These are phyloP conservation scores for Porodaedalea pini DNA, from an alignment of 1,284 basidiomycete species.

Conservation along the genomic window DNA sequence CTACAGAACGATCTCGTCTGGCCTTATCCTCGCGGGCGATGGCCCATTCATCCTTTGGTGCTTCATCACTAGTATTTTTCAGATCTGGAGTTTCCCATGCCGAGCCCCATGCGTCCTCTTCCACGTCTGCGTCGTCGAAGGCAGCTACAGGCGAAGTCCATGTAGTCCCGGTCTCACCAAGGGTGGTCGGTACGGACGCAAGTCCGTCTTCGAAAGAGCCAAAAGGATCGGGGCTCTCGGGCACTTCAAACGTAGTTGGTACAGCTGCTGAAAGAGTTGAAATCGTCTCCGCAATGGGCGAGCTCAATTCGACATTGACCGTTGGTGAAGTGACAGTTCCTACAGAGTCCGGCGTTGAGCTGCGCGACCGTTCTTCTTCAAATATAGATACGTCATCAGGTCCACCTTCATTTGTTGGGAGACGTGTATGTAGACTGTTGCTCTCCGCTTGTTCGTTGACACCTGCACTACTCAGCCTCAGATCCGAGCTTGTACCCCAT, in stretches of 20 bases:
- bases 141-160: slow-evolving; percentile 38
- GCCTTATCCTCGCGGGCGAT: slow-evolving; percentile 54
- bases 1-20: slow-evolving; percentile 57
- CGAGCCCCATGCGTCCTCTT: slow-evolving; percentile 47
- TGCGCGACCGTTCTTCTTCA: background rate
- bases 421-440: background rate
- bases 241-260: background rate
- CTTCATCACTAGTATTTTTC: slow-evolving; percentile 22
- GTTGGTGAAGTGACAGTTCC: background rate
- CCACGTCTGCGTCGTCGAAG: slow-evolving; percentile 30
- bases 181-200: slow-evolving; percentile 28
- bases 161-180: slow-evolving; percentile 28
- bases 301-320: background rate
- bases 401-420: background rate
- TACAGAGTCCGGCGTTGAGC: background rate
- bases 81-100: slow-evolving; percentile 34
- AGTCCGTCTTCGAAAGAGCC: slow-evolving; percentile 55
- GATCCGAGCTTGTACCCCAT: slow-evolving; percentile 5
- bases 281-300: background rate
- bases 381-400: background rate
- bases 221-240: slow-evolving; percentile 49
- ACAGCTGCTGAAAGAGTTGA: background rate
- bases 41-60: slow-evolving; percentile 60
- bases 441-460: background rate
- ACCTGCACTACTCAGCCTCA: background rate